Evolutionary conservation across 1,139 yeast species (phyloP).

Genomic region (Arxiozyma slooffiae): DNA sequence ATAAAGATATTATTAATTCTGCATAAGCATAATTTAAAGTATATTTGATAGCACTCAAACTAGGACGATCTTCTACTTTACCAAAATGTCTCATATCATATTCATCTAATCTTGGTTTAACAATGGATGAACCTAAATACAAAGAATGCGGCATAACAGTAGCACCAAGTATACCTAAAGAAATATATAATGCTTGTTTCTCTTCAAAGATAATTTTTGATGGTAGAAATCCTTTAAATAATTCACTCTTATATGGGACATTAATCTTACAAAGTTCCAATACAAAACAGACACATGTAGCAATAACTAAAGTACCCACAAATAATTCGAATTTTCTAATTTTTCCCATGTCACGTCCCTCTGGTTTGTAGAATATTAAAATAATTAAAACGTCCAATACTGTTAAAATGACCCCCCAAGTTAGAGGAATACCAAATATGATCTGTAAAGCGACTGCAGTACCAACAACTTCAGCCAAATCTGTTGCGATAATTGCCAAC

Average conservation of each 20-base stretch:
- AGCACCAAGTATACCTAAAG: conserved; percentile 90
- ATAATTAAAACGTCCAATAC: conserved; percentile 78
- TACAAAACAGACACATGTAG: conserved; percentile 78
- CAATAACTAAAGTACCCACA: conserved; percentile 65
- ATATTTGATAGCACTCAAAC: conserved; percentile 59
- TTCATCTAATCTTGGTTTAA: conserved; percentile 78
- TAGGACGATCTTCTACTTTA: conserved; percentile 39
- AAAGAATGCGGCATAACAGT: conserved; percentile 97
- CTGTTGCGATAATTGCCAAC: conserved; percentile 73
- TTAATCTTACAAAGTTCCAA: conserved; percentile 64
- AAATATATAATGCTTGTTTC: conserved; percentile 70
- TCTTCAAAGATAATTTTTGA: conserved; percentile 62
- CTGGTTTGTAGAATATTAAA: conserved; percentile 79
- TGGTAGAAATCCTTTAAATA: conserved; percentile 71
- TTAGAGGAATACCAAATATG: conserved; percentile 63
- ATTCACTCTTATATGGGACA: conserved; percentile 45
- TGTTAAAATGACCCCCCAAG: conserved; percentile 72
- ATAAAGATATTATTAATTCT: conserved; percentile 63
- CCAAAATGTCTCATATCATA: conserved; percentile 56
- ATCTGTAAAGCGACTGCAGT: conserved; percentile 80
- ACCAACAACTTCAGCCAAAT: conserved; percentile 80
- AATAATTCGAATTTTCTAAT: conserved; percentile 75
- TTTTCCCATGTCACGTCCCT: conserved; percentile 53
- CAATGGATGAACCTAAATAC: conserved; percentile 85
- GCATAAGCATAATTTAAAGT: conserved; percentile 65